Evolutionary conservation across 1,284 basidiomycete species (phyloP).

Genomic region (Puccinia coronata): DNA sequence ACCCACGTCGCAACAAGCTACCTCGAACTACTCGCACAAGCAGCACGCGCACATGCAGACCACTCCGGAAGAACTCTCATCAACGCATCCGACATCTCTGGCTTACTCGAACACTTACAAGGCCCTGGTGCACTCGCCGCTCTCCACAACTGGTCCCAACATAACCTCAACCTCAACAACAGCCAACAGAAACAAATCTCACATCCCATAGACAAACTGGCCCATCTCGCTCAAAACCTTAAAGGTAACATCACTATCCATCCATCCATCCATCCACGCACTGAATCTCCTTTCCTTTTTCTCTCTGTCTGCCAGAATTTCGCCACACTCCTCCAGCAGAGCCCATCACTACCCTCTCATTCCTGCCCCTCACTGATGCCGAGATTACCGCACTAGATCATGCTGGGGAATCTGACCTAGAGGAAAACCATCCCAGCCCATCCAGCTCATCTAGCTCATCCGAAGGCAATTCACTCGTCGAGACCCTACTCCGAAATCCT

Average conservation of each 20-base stretch:
- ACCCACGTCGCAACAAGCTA: slow-evolving; percentile 16
- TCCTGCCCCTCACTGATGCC: slow-evolving; percentile 19
- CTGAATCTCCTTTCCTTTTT: background rate
- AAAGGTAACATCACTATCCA: background rate
- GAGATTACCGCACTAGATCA: slow-evolving; percentile 29
- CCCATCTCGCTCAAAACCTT: background rate
- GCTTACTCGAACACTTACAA: background rate
- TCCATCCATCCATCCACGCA: background rate
- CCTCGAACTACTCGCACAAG: slow-evolving; percentile 21
- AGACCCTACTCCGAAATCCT: background rate
- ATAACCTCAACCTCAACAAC: background rate
- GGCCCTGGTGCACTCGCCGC: background rate
- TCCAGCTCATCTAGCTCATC: slow-evolving; percentile 25
- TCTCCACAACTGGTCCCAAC: slow-evolving; percentile 34
- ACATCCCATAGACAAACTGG: background rate
- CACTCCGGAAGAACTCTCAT: slow-evolving; percentile 18
- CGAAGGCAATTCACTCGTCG: slow-evolving; percentile 12
- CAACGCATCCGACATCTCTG: slow-evolving; percentile 26
- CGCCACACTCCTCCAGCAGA: background rate
- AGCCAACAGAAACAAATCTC: background rate
- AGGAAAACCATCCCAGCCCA: slow-evolving; percentile 28
- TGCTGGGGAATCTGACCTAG: slow-evolving; percentile 8
- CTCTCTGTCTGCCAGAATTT: background rate
- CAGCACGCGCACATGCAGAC: slow-evolving; percentile 7
- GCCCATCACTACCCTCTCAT: slow-evolving; percentile 26